Percentiles rank a stretch among this genome's conserved stretches.
These are phyloP conservation scores for Clitoria ternatea DNA, from an alignment of 306 rosid species.

Conservation along the genomic window DNA sequence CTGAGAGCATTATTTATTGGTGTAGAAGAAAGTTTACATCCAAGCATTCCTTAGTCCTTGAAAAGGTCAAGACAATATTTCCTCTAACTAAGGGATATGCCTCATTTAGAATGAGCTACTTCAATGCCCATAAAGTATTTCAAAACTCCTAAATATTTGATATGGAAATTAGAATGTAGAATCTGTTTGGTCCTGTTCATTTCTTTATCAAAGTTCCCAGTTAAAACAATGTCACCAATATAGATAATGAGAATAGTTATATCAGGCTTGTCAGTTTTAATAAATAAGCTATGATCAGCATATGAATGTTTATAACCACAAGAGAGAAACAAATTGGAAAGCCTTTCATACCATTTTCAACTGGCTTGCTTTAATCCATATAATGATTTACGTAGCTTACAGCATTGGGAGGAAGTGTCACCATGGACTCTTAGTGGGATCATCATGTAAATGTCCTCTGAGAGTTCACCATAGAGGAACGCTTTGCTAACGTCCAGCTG, in stretches of 20 bases:
- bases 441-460: not conserved
- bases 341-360: not conserved
- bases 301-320: not conserved
- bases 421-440: not conserved
- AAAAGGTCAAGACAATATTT: no score
- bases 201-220: not conserved
- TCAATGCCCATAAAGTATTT: no score
- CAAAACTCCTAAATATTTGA: no score
- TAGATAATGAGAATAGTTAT: not conserved
- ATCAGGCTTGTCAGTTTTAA: not conserved
- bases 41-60: no score
- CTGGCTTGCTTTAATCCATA: not conserved
- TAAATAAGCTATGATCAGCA: not conserved
- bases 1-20: no score
- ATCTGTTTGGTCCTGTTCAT: not conserved
- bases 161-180: not conserved
- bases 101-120: no score
- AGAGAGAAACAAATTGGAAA: not conserved
- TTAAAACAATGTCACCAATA: not conserved
- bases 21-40: no score
- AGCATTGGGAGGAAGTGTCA: not conserved
- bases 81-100: no score
- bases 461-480: not conserved
- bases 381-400: not conserved
- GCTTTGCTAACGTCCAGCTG: not conserved